Evolutionary conservation across 2,329 filamentous ascomycete genomes (phyloP), one percentile per base, ranked within the genome.

Genomic region (Beauveria medogensis): DNA sequence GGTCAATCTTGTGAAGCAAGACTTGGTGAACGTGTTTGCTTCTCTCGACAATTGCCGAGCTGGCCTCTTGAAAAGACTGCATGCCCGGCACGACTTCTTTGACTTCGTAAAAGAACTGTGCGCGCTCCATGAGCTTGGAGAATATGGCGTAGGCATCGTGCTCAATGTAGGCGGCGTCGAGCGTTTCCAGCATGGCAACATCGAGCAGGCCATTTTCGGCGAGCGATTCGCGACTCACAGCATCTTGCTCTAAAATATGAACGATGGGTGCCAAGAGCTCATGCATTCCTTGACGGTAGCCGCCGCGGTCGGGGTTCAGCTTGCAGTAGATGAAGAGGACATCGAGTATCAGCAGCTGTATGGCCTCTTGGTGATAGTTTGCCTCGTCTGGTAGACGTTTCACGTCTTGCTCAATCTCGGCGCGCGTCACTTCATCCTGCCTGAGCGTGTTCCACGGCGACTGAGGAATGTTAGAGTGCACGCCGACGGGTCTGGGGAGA

Each of bases 221-320:
- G 48, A 74, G 69, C 3, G 73, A 69, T 3, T 69, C 67, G 3
- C 74, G 72, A 58, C 90, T 81, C 55, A 96, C 78, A 7, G 92
- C 88, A 75, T 99, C 94, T 67, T 87, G 81, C 66, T 92, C 86
- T 6, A 97, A 77, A 2, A 91, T 89, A 81, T 91, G 91, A 7
- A 97, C 78, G 43, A 99, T 86, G 0, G 94, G 92, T 0, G 94
- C 94, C 16, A 97, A 80, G 48, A 99, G 79, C 74, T 99, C 94
- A 71, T 99, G 94, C 93, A 99, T 99, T 12, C 94, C 94, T 76
- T 99, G 94, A n/a, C 94, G 86, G 71, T 99, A 99, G 20, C 85
- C 92, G 18, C 91, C 91, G 59, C 91, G 82, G 66, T 88, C 86
- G 2, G 91, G 91, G 69, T 97, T 91, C 58, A 95, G 82, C 73